Percentiles rank a stretch among this genome's conserved stretches.
These are phyloP conservation scores for Sclerotinia sclerotiorum DNA, from an alignment of 2,329 filamentous ascomycete genomes.

Conservation along the genomic window DNA sequence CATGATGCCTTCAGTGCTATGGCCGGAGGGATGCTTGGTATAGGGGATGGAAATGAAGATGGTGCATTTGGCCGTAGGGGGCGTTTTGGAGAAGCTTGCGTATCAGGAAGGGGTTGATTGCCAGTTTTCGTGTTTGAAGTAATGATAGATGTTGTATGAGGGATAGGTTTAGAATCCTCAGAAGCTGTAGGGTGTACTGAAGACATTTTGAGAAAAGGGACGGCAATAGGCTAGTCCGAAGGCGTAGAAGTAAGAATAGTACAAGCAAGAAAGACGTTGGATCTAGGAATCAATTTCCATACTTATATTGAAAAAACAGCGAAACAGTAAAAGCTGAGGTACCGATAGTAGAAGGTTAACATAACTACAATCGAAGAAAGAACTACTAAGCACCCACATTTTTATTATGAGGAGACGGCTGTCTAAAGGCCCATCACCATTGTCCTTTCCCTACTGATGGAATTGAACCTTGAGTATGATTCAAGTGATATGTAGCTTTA, in stretches of 20 bases:
- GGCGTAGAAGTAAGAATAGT: background rate
- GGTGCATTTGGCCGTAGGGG: constrained; percentile 10
- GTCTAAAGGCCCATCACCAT: background rate
- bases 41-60: background rate
- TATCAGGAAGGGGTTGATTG: background rate
- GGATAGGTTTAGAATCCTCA: background rate
- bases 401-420: background rate
- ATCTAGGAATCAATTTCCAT: background rate
- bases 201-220: background rate
- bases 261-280: background rate
- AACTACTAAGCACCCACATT: background rate
- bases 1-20: background rate
- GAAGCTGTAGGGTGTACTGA: background rate
- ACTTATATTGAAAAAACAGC: background rate
- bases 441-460: background rate
- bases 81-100: background rate
- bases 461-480: background rate
- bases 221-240: background rate
- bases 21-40: background rate
- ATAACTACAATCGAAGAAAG: background rate
- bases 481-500: background rate
- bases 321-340: background rate
- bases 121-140: background rate
- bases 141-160: background rate
- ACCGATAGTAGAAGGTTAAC: no score